These are phyloP conservation scores for Lupinus albus DNA, from an alignment of 306 rosid genomes.

Conservation along the genomic window DNA sequence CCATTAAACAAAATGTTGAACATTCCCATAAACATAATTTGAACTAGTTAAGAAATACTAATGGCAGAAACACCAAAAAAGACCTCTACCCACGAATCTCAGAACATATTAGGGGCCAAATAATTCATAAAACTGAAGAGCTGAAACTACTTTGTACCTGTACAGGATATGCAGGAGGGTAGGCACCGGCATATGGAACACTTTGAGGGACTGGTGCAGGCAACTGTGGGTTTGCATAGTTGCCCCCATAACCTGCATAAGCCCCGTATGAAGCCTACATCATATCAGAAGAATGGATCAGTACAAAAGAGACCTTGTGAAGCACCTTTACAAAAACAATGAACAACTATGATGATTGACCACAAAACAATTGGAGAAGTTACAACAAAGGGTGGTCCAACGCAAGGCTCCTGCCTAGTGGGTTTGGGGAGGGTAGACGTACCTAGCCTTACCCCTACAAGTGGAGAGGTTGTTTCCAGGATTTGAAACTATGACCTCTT, in stretches of 20 bases:
- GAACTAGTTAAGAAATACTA: neutral
- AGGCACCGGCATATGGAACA: conserved; percentile 68
- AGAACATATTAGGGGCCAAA: conserved; percentile 1
- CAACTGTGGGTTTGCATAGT: conserved; percentile 64
- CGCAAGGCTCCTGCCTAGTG: too few species aligned
- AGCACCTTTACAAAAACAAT: neutral
- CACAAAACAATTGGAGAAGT: neutral
- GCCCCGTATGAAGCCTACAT: conserved; percentile 76
- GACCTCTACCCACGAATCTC: neutral
- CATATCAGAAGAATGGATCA: conserved; percentile 23
- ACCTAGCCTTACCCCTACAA: too few species aligned
- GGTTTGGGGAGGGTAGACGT: too few species aligned
- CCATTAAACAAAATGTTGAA: neutral
- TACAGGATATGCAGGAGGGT: conserved; percentile 83
- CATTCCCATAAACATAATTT: neutral
- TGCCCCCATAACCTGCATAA: conserved; percentile 71
- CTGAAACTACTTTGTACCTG: conserved; percentile 61
- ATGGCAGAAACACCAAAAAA: neutral
- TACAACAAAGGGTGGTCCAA: too few species aligned
- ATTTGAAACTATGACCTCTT: too few species aligned
- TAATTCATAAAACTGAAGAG: neutral
- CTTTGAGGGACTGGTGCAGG: conserved; percentile 67
- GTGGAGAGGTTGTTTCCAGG: too few species aligned
- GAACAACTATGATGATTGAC: neutral
- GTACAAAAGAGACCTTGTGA: neutral